Conservation (phyloP, 225 moss, liverwort and hornwort species). For the Marchantia polymorpha region DNA sequence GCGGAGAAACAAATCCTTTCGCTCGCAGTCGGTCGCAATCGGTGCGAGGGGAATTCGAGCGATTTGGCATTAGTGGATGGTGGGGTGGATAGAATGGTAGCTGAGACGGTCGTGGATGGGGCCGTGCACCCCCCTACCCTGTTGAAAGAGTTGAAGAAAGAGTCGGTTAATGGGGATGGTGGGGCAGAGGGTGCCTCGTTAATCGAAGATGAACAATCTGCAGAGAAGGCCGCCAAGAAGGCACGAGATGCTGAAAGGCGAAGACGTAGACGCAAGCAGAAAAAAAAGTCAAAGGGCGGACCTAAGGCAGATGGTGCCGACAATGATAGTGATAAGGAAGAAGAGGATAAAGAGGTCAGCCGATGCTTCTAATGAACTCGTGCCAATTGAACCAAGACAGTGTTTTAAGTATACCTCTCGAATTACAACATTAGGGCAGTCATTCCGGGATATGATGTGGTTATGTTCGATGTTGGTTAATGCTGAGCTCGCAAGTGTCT, state of each 20-base stretch:
- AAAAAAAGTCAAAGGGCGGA: slow-evolving; percentile 52
- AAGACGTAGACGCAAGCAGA: slow-evolving; percentile 76
- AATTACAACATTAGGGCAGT: background rate
- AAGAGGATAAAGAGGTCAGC: slow-evolving; percentile 36
- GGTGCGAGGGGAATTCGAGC: background rate
- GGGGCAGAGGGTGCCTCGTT: slow-evolving; percentile 31
- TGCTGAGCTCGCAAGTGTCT: background rate
- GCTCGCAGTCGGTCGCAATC: too few relatives aligned
- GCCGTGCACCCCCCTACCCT: slow-evolving; percentile 1
- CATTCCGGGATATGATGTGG: background rate
- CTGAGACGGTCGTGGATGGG: slow-evolving; percentile 25
- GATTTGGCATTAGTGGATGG: slow-evolving; percentile 13
- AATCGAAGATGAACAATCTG: slow-evolving; percentile 30
- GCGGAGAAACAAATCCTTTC: too few relatives aligned
- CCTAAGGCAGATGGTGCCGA: slow-evolving; percentile 43
- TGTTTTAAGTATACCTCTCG: background rate
- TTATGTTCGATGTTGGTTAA: too few relatives aligned
- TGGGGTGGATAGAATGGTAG: slow-evolving; percentile 24
- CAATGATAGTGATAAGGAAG: slow-evolving; percentile 68
- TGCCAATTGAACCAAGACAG: background rate
- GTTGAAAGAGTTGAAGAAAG: slow-evolving; percentile 12
- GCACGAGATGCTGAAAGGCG: slow-evolving; percentile 78
- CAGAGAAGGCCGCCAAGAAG: slow-evolving; percentile 47
- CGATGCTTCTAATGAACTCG: background rate
- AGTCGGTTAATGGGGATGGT: slow-evolving; percentile 42